These are phyloP conservation scores for Yarrowia deformans DNA, from an alignment of 805 yeast genomes.

Conservation along the genomic window DNA sequence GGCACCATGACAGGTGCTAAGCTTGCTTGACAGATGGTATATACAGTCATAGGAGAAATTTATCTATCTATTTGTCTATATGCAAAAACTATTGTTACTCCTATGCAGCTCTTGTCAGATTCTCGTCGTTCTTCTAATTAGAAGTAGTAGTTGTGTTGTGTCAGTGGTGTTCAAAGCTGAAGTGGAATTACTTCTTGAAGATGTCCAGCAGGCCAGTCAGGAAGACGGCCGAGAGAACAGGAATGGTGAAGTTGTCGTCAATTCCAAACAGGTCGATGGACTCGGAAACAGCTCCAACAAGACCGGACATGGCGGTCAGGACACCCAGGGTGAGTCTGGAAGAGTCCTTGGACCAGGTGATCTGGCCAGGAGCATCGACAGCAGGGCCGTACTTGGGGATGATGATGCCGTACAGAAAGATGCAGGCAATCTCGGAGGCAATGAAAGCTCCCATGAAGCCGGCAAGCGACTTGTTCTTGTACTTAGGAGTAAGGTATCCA, in stretches of 20 bases:
- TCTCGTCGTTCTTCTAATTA: background rate
- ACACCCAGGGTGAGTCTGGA: conserved; percentile 62
- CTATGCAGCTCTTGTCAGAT: background rate
- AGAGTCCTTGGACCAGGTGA: conserved; percentile 69
- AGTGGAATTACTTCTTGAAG: conserved; percentile 5
- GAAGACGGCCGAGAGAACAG: conserved; percentile 78
- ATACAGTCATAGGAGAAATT: background rate
- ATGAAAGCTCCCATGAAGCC: conserved; percentile 88
- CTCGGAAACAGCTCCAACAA: conserved; percentile 87
- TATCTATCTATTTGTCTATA: conserved; percentile 34
- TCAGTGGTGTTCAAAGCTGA: background rate
- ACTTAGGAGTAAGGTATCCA: conserved; percentile 83
- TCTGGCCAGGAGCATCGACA: conserved; percentile 62
- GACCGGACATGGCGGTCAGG: conserved; percentile 70
- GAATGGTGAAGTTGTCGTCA: conserved; percentile 96
- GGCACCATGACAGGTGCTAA: too few relatives aligned
- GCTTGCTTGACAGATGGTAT: background rate
- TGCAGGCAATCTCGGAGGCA: conserved; percentile 72
- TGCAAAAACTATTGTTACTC: conserved; percentile 15
- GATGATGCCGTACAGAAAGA: conserved; percentile 72
- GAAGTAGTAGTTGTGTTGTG: background rate
- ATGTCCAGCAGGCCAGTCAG: conserved; percentile 48
- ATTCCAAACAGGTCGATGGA: conserved; percentile 75
- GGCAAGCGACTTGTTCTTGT: conserved; percentile 81
- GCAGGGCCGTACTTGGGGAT: conserved; percentile 64